phyloP scores from a whole-genome alignment of 306 rosid species.

The Trichosanthes truncata region DNA sequence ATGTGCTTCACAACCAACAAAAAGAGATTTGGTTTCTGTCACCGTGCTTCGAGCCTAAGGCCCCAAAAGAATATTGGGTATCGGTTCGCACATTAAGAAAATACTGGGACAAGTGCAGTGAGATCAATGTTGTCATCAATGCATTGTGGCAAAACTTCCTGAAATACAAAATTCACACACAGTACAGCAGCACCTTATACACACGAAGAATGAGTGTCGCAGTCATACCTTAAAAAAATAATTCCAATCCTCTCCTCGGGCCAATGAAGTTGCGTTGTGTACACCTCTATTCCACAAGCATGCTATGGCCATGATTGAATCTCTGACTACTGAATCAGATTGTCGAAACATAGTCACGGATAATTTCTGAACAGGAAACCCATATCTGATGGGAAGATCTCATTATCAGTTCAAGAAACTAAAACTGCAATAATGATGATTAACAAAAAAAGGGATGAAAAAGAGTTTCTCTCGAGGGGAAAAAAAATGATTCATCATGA shows the following conservation, averaged over 20 bases:
- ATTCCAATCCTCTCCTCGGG: conserved; percentile 60
- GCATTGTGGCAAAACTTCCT: background rate
- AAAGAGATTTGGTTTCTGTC: background rate
- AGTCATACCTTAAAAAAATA: conserved; percentile 56
- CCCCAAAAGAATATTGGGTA: background rate
- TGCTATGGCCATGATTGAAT: conserved; percentile 28
- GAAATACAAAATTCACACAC: background rate
- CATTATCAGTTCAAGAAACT: conserved; percentile 16
- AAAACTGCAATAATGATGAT: background rate
- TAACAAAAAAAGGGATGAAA: background rate
- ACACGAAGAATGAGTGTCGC: background rate
- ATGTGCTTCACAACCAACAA: background rate
- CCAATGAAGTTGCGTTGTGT: conserved; percentile 31
- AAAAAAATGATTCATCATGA: background rate
- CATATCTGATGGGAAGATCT: conserved; percentile 38
- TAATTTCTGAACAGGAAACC: conserved; percentile 28
- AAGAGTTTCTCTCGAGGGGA: background rate
- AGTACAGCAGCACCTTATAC: background rate
- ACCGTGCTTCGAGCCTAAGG: background rate
- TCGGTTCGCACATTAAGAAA: background rate
- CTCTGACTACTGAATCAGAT: conserved; percentile 31
- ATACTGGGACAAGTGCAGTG: background rate
- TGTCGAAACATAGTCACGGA: conserved; percentile 41
- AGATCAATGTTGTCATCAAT: background rate
- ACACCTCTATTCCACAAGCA: conserved; percentile 55